Evolutionary conservation across 805 yeast species (phyloP), one percentile per base, ranked within the genome.

Genomic region (Citeromyces nyonsensis): DNA sequence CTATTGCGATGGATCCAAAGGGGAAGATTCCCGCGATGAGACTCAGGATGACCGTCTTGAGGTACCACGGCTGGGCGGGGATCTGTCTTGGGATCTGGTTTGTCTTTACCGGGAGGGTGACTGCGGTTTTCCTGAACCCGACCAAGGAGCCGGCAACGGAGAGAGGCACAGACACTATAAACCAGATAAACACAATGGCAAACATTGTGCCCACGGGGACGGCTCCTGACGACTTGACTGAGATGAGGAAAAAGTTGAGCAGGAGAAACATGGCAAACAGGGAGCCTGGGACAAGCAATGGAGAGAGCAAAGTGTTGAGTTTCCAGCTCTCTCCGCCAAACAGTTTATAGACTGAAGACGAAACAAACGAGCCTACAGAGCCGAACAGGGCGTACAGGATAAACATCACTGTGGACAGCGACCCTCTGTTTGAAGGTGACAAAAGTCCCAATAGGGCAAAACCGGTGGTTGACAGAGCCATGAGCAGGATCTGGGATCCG

Each of bases 51-150:
- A 67, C 39, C 3, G 82, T 69, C 47, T 69, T 70, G 45, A 84
- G 63, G 48, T 80, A 84, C 71, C 82, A 71, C 29, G 94, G 94
- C 56, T 85, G 95, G 11, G 66, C 65, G 27, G 98, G 98, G 37
- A 91, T 81, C 58, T 91, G 96, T 56, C 98, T 73, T 39, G 95
- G 94, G 42, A 91, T 88, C 59, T 88, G 96, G 54, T 85, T 88
- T 12, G 94, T 85, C 46, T 83, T 75, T 24, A 85, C 93, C 9
- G 97, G 96, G 12, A 48, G 37, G 14, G 42, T 40, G 25, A 51
- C 32, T 10, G 45, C 35, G 6, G 44, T 42, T 33, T 73, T 72
- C 49, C 72, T 84, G 44, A 78, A 66, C 2, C 91, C 88, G 32
- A 80, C 48, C 28, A 86, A 55, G 0, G 95, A 80, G n/a, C 95